Base-by-base conservation (phyloP, 169 alveolate genomes). In the Eimeria falciformis region DNA sequence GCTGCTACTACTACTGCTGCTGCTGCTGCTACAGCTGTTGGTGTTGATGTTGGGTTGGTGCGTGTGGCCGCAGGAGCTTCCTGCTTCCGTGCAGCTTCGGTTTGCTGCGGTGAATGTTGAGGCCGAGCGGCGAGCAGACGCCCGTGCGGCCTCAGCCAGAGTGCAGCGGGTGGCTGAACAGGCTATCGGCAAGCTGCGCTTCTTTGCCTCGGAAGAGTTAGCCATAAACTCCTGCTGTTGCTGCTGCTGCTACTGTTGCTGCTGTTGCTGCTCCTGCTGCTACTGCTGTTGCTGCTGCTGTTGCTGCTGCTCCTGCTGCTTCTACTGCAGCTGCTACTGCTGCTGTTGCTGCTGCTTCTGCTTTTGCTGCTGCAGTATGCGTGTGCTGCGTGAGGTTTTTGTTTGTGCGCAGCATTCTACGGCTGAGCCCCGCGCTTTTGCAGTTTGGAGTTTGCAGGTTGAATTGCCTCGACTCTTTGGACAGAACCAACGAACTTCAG, bases 391-490 rank as follows among this genome's bases (percentile, higher is more conserved):
- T 53, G 62, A 12, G 9, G 62, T 53, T 53, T 53, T 27, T n/a
- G n/a, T n/a, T n/a, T n/a, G n/a, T n/a, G n/a, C 45, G 55, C 88
- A 78, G 88, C 58, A 68, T 56, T 2, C 4, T 23, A 7, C 25
- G 68, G 55, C 71, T 46, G 46, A 21, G 33, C n/a, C 68, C 88
- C 9, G 17, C 55, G 18, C 29, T 21, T 14, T 23, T 95, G 29
- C 99, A 99, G 93, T 73, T 92, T 73, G 99, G 99, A 12, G 96
- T 97, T 27, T 93, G 97, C 58, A 97, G 99, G 90, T 96, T 99
- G 46, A 99, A 98, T 94, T 99, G 99, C 93, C 96, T 99, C 93
- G 99, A 99, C 94, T 98, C 99, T 66, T 93, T 99, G 50, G 99
- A 99, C 92, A 95, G 99, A 87, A 98, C 99, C 0, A 98, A 98